A percentile compares a stretch with the other conserved stretches of the same genome.
These are phyloP conservation scores for Colletotrichum lupini DNA, from an alignment of 2,329 filamentous ascomycete species.

Conservation along the genomic window DNA sequence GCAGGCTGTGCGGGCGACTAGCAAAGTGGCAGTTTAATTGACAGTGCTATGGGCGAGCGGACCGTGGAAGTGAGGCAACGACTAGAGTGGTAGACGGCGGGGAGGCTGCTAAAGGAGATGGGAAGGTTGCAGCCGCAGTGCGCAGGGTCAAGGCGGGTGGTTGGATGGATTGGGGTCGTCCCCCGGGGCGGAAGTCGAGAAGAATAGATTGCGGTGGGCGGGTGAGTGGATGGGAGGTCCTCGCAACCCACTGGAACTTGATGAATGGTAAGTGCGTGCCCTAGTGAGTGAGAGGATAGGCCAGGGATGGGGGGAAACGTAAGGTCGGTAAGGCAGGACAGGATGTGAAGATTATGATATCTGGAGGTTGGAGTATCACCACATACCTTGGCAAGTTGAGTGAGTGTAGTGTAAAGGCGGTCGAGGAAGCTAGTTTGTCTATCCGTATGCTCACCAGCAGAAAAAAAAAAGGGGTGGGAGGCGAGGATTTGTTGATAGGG, in stretches of 20 bases:
- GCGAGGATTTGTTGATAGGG: not conserved
- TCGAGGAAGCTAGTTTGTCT: not conserved
- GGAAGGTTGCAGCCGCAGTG: conserved; percentile 29
- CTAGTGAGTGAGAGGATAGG: conserved; percentile 4
- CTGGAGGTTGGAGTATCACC: not conserved
- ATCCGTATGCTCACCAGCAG: not conserved
- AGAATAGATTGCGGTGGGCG: conserved; percentile 33
- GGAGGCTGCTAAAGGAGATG: conserved; percentile 16
- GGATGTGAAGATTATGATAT: not conserved
- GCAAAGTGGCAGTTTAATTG: conserved; percentile 29
- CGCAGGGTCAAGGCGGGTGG: conserved; percentile 32
- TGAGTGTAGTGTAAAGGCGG: not conserved
- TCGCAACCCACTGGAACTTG: conserved; percentile 26
- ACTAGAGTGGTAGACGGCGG: conserved; percentile 22
- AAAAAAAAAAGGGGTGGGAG: conserved; percentile 16
- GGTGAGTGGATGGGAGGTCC: conserved; percentile 16
- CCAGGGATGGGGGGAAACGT: not conserved
- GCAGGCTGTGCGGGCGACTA: conserved; percentile 24
- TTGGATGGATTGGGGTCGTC: conserved; percentile 29
- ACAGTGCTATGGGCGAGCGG: conserved; percentile 11
- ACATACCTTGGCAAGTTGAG: not conserved
- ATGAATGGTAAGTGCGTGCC: conserved; percentile 24
- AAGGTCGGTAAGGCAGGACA: too few species aligned
- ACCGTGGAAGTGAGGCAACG: conserved; percentile 2
- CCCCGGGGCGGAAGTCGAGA: conserved; percentile 23